Evolutionary conservation across 2,329 filamentous ascomycete species (phyloP), one percentile per base, ranked within the genome.

Genomic region (Aspergillus ibericus): DNA sequence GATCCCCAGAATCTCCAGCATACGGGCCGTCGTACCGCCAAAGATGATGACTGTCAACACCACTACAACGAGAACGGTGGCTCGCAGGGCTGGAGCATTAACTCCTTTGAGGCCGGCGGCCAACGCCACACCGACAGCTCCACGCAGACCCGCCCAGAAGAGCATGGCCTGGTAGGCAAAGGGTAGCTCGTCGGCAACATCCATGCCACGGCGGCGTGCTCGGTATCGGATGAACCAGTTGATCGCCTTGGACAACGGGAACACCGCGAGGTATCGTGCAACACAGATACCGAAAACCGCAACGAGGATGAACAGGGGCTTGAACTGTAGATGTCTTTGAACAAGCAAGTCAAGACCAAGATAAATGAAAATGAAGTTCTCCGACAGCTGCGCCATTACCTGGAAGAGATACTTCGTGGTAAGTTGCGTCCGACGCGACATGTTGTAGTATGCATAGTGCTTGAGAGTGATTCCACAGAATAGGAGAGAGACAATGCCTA

Each of bases 341-440:
- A 95, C 97, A 75, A 99, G 98, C 27, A 99, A 83, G 0, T 95
- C 96, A 3, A 99, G 82, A 5, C 95, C 95, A 0, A 99, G 86
- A 72, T 99, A 99, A 75, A 99, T 99, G 80, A 99, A 99, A 76
- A 99, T 99, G 74, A 99, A 99, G 76, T 99, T 99, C 78, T 99
- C 95, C 0, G 93, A 96, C 47, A 99, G 79, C 76, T 99, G 95
- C 3, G 95, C 91, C 67, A 96, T 88, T 62, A 96, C 88, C 74
- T 96, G 92, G 79, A 99, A 99, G 58, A 97, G 84, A 77, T 96
- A 99, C 75, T 99, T 99, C 53, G 95, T 99, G 15, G 95, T 96
- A 63, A 99, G 87, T 74, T 99, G 95, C 1, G 95, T 98, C 62
- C 95, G 88, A 50, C 95, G 88, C 29, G 95, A 99, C 95, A 99